Percentiles rank a stretch among this genome's conserved stretches.
phyloP scores from a whole-genome alignment of 805 yeast genomes.

The Barnettozyma wickerhamii region DNA sequence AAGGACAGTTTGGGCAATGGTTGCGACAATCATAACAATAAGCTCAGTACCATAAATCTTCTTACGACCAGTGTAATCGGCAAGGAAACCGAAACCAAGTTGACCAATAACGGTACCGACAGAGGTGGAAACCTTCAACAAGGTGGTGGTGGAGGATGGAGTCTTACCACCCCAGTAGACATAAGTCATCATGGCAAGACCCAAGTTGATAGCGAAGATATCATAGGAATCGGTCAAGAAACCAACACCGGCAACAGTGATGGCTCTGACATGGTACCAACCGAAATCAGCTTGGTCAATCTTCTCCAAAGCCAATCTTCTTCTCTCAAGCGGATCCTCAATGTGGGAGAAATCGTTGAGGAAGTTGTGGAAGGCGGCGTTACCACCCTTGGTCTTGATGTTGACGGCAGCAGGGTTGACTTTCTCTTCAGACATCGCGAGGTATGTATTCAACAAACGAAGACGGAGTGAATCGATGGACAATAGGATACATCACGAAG shows the following conservation, averaged over 20 bases:
- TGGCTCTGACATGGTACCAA: slow-evolving; percentile 80
- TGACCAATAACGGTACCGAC: slow-evolving; percentile 95
- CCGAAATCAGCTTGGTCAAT: slow-evolving; percentile 77
- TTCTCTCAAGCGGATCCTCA: slow-evolving; percentile 81
- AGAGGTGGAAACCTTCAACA: slow-evolving; percentile 83
- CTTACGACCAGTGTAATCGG: slow-evolving; percentile 83
- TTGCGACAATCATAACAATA: slow-evolving; percentile 77
- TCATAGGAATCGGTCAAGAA: slow-evolving; percentile 92
- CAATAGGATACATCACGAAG: neutral
- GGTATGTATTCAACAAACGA: too few species aligned
- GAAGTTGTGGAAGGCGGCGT: slow-evolving; percentile 82
- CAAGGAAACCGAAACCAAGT: slow-evolving; percentile 75
- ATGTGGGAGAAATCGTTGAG: slow-evolving; percentile 75
- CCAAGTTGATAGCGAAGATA: slow-evolving; percentile 85
- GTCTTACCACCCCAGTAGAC: slow-evolving; percentile 64
- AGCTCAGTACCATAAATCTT: slow-evolving; percentile 83
- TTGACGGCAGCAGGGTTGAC: slow-evolving; percentile 25
- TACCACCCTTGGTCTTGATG: slow-evolving; percentile 61
- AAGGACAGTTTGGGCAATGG: slow-evolving; percentile 68
- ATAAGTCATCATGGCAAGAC: slow-evolving; percentile 70
- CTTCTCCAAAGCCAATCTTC: slow-evolving; percentile 79
- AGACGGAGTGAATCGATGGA: too few species aligned
- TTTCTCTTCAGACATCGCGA: slow-evolving; percentile 17
- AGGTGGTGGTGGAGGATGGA: slow-evolving; percentile 70
- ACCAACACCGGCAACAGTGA: slow-evolving; percentile 88